These are phyloP conservation scores for Penicillium sp. DNA, from an alignment of 2,329 filamentous ascomycete species.

Conservation along the genomic window DNA sequence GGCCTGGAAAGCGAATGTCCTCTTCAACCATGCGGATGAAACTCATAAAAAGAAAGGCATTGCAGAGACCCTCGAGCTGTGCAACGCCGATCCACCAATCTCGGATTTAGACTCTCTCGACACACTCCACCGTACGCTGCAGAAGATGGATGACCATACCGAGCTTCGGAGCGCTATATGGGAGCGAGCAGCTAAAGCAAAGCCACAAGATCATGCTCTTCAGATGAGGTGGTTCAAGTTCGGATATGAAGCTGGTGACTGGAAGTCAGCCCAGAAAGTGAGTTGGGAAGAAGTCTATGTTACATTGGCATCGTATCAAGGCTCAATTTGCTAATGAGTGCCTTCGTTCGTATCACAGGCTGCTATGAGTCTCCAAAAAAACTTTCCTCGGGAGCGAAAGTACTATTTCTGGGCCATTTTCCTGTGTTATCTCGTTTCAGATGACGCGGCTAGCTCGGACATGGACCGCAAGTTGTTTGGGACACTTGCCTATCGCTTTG, in stretches of 20 bases:
- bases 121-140: constrained; percentile 44
- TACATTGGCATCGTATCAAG: neutral
- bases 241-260: constrained; percentile 44
- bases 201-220: constrained; percentile 45
- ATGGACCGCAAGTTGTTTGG: constrained; percentile 48
- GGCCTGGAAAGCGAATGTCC: constrained; percentile 48
- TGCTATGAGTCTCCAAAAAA: constrained; percentile 51
- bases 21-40: constrained; percentile 44
- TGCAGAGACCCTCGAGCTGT: constrained; percentile 45
- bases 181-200: constrained; percentile 49
- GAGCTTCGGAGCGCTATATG: constrained; percentile 42
- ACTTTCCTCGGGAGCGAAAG: constrained; percentile 49
- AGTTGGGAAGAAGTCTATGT: constrained; percentile 12
- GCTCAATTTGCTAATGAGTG: neutral
- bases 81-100: constrained; percentile 43
- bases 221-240: constrained; percentile 48
- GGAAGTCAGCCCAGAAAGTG: constrained; percentile 53
- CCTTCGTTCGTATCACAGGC: constrained; percentile 35
- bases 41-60: constrained; percentile 45
- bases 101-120: constrained; percentile 48
- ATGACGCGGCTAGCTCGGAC: constrained; percentile 39
- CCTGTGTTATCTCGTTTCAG: constrained; percentile 45
- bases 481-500: constrained; percentile 53
- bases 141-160: constrained; percentile 35
- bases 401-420: constrained; percentile 54